A percentile compares a stretch with the other conserved stretches of the same genome.
These are phyloP conservation scores for Carex cristatella DNA, from an alignment of 176 grass and related monocot genomes.

Conservation along the genomic window DNA sequence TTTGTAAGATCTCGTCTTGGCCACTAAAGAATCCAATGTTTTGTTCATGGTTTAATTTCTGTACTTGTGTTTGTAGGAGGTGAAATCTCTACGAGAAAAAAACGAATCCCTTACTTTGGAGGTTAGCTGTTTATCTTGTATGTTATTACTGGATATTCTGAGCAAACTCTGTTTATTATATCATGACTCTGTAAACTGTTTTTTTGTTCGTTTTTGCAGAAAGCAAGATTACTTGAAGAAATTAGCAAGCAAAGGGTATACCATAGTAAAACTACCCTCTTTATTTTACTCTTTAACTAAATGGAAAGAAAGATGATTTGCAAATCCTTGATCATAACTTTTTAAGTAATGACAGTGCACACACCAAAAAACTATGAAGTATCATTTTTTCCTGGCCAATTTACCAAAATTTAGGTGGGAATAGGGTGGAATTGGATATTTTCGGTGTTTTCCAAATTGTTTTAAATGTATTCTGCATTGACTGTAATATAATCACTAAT, in stretches of 20 bases:
- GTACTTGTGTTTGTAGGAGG: slow-evolving; percentile 53
- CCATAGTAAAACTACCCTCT: neutral
- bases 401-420: neutral
- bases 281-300: neutral
- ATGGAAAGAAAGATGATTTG: neutral
- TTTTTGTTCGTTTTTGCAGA: slow-evolving; percentile 40
- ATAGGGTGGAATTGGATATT: neutral
- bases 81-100: slow-evolving; percentile 55
- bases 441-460: neutral
- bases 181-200: neutral
- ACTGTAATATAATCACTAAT: neutral
- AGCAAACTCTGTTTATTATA: neutral
- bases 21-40: neutral
- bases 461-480: neutral
- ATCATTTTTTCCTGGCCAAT: neutral
- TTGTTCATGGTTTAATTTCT: slow-evolving; percentile 1
- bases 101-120: slow-evolving; percentile 61
- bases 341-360: neutral
- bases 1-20: neutral
- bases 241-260: slow-evolving; percentile 60
- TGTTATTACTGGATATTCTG: neutral
- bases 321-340: neutral
- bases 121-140: slow-evolving; percentile 34
- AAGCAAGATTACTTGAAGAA: slow-evolving; percentile 54
- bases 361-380: neutral